A percentile compares a stretch with the other conserved stretches of the same genome.
These are phyloP conservation scores for Rossbeevera mucosa DNA, from an alignment of 768 basidiomycete species.

Conservation along the genomic window DNA sequence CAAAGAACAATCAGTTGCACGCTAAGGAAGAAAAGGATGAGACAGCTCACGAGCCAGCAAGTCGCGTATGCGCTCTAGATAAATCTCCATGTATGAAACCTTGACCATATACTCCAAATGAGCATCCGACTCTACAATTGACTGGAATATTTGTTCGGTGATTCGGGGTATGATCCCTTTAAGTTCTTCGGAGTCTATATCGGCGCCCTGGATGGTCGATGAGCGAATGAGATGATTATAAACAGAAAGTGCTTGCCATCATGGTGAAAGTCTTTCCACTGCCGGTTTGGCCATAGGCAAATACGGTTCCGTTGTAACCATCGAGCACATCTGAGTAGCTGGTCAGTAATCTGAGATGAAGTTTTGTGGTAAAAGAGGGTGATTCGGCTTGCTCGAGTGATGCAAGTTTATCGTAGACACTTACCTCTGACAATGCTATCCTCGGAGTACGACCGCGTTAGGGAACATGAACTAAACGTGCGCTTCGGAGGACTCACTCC, in stretches of 20 bases:
- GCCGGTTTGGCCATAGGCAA: slow-evolving; percentile 97
- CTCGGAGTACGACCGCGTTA: slow-evolving; percentile 13
- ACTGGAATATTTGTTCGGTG: slow-evolving; percentile 98
- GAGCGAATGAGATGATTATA: slow-evolving; percentile 5
- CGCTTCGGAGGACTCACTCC: slow-evolving; percentile 55
- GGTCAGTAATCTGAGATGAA: slow-evolving; percentile 15
- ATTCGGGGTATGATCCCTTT: slow-evolving; percentile 98
- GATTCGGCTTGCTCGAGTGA: slow-evolving; percentile 4
- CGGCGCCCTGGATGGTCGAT: slow-evolving; percentile 67
- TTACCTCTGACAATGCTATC: slow-evolving; percentile 84
- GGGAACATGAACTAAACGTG: slow-evolving; percentile 8
- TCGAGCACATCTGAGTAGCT: slow-evolving; percentile 80
- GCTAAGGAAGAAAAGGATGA: not conserved
- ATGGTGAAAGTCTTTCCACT: slow-evolving; percentile 98
- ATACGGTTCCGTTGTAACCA: slow-evolving; percentile 97
- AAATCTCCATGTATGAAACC: slow-evolving; percentile 99
- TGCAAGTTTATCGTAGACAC: slow-evolving; percentile 9
- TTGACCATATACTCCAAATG: slow-evolving; percentile 98
- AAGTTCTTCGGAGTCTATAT: slow-evolving; percentile 90
- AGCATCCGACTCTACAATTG: slow-evolving; percentile 91
- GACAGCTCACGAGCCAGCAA: slow-evolving; percentile 80
- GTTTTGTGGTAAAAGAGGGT: slow-evolving; percentile 1
- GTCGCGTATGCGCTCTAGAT: slow-evolving; percentile 93
- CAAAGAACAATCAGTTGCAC: slow-evolving; percentile 5
- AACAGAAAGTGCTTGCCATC: slow-evolving; percentile 64